Conservation (phyloP, 768 basidiomycete genomes). For the Termitomyces sp. region DNA sequence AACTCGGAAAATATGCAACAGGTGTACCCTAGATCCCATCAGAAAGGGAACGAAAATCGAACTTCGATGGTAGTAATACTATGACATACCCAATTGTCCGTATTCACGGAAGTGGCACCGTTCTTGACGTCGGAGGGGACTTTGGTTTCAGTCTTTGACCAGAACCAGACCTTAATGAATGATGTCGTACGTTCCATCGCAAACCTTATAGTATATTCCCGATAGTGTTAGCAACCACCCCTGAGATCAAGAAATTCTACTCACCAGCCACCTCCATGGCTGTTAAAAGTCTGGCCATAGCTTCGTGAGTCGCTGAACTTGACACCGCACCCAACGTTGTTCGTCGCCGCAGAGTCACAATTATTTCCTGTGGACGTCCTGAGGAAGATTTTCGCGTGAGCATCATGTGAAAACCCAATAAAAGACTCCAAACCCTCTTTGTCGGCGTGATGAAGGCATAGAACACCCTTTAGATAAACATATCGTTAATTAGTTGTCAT, state of each 20-base stretch:
- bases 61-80: not conserved
- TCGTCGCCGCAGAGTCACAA: constrained; percentile 42
- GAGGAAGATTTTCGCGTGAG: not conserved
- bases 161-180: constrained; percentile 70
- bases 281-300: constrained; percentile 56
- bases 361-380: constrained; percentile 35
- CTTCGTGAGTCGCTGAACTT: constrained; percentile 32
- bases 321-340: constrained; percentile 59
- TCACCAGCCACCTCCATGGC: constrained; percentile 57
- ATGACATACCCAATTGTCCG: constrained; percentile 44
- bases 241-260: constrained; percentile 3
- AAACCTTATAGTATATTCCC: constrained; percentile 41
- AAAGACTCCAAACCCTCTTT: constrained; percentile 36
- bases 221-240: not conserved
- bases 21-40: constrained; percentile 43
- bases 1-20: constrained; percentile 55
- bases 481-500: not conserved
- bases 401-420: not conserved
- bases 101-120: constrained; percentile 37
- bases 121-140: constrained; percentile 42
- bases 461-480: constrained; percentile 35
- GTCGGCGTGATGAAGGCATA: constrained; percentile 38
- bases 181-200: constrained; percentile 53
- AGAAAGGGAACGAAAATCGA: not conserved
- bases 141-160: constrained; percentile 39